These are phyloP conservation scores for Thymus mandschuricus DNA, from an alignment of 257 asterid species.

Conservation along the genomic window DNA sequence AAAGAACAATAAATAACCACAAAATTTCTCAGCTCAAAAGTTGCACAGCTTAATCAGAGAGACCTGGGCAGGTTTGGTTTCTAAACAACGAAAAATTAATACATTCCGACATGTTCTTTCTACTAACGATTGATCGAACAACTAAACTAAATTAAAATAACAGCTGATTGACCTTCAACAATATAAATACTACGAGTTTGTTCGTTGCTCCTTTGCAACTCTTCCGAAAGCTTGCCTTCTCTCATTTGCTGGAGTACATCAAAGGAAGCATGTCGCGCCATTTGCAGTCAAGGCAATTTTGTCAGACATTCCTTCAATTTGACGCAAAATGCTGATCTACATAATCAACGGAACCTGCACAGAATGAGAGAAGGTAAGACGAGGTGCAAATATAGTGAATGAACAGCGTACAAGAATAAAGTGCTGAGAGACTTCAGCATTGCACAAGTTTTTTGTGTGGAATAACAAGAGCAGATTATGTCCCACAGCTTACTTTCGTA, in stretches of 20 bases:
- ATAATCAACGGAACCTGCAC: conserved; percentile 34
- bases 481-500: background rate
- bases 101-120: too few species aligned
- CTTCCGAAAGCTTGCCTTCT: background rate
- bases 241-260: conserved; percentile 22
- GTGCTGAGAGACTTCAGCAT: too few species aligned
- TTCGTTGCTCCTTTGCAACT: conserved; percentile 18
- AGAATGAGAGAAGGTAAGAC: background rate
- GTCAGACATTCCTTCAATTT: conserved; percentile 19
- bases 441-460: too few species aligned
- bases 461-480: background rate
- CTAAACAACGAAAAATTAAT: too few species aligned
- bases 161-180: background rate
- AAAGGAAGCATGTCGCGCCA: conserved; percentile 7
- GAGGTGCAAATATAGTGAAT: conserved; percentile 4
- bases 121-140: too few species aligned
- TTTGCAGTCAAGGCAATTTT: conserved; percentile 10
- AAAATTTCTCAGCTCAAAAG: background rate
- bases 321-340: conserved; percentile 6
- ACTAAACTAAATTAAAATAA: too few species aligned
- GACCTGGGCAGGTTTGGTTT: too few species aligned
- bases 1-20: background rate
- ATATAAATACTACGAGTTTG: background rate
- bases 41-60: background rate
- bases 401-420: background rate